A percentile compares a stretch with the other conserved stretches of the same genome.
Evolutionary conservation across 1,284 basidiomycete genomes (phyloP).

Genomic region (Erythrobasidium hasegawianum): DNA sequence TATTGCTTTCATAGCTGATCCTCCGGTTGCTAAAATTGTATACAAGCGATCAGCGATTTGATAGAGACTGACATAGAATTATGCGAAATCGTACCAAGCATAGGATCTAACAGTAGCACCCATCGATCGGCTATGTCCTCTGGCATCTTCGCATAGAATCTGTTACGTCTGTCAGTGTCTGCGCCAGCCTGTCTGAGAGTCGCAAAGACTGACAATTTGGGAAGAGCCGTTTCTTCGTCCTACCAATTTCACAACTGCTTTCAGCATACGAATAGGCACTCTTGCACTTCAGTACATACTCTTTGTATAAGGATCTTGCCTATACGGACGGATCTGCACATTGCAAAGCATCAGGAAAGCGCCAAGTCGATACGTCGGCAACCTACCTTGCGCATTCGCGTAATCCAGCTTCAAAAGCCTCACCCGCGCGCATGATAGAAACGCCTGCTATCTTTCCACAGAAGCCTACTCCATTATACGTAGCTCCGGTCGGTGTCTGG

Average conservation of each 20-base stretch:
- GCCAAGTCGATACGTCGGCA: constrained; percentile 8
- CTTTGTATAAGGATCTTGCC: constrained; percentile 93
- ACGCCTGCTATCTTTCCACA: constrained; percentile 70
- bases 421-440: constrained; percentile 58
- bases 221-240: constrained; percentile 86
- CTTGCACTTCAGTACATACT: constrained; percentile 53
- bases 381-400: constrained; percentile 72
- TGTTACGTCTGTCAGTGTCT: not conserved
- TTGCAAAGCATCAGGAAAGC: not conserved
- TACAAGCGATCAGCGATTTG: not conserved
- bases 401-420: constrained; percentile 61
- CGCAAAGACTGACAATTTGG: constrained; percentile 74
- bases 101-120: constrained; percentile 91
- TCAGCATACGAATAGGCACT: not conserved
- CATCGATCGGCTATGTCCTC: constrained; percentile 88
- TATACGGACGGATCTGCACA: constrained; percentile 61
- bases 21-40: constrained; percentile 73
- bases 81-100: constrained; percentile 70
- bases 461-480: constrained; percentile 83
- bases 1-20: constrained; percentile 95
- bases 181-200: too few relatives aligned
- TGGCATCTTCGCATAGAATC: constrained; percentile 69
- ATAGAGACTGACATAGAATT: not conserved
- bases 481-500: constrained; percentile 61
- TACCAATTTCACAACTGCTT: constrained; percentile 47